Evolutionary conservation across 140 eudicot species (phyloP).

Genomic region (Bidens hawaiensis): DNA sequence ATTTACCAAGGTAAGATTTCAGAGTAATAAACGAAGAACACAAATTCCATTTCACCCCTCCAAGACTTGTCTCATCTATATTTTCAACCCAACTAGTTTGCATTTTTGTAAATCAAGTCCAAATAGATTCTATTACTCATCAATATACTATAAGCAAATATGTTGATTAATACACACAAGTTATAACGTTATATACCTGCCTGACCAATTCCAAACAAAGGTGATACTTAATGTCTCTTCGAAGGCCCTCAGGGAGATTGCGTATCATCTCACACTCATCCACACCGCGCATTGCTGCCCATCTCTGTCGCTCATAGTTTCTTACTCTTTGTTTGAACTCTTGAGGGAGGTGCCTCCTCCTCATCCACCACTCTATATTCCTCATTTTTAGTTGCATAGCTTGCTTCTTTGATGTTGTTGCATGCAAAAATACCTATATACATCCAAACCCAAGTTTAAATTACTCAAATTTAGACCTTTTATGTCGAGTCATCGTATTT

Average conservation of each 20-base stretch:
- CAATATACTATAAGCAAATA: not conserved
- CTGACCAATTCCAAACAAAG: constrained; percentile 90
- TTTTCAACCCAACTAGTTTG: not conserved
- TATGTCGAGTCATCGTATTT: not conserved
- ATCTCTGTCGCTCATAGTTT: constrained; percentile 87
- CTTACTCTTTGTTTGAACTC: constrained; percentile 73
- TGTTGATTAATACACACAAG: not conserved
- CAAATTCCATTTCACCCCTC: constrained; percentile 10
- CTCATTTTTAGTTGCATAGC: constrained; percentile 96
- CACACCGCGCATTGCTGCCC: constrained; percentile 99
- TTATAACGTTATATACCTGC: constrained; percentile 43
- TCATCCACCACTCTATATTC: constrained; percentile 99
- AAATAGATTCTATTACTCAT: no score
- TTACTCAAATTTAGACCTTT: not conserved
- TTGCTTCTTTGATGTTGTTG: constrained; percentile 96
- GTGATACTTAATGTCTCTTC: constrained; percentile 97
- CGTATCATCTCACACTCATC: constrained; percentile 97
- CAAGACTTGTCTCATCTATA: not conserved
- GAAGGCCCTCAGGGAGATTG: constrained; percentile 92
- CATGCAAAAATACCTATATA: constrained; percentile 79
- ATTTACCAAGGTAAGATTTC: not conserved
- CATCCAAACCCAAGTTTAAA: not conserved
- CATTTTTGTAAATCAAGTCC: not conserved
- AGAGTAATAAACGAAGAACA: not conserved
- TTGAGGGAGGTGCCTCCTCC: constrained; percentile 71